Evolutionary conservation across 2,329 filamentous ascomycete species (phyloP).

Genomic region (Madurella fahalii): DNA sequence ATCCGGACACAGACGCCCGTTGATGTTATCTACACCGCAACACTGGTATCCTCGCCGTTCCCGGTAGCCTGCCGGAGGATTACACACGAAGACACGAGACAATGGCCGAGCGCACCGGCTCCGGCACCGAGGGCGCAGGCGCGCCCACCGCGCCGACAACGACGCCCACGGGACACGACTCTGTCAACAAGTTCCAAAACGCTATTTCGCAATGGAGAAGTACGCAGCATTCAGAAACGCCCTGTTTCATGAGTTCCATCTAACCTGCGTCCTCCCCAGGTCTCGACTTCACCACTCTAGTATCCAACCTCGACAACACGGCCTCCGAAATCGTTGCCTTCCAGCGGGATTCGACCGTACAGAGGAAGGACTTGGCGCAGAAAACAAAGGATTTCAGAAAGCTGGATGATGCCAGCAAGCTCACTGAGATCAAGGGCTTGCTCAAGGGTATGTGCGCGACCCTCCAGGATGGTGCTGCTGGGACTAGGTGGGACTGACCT

Average conservation of each 20-base stretch:
- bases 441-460: constrained; percentile 70
- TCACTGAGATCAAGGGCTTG: constrained; percentile 82
- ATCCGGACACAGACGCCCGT: constrained; percentile 2
- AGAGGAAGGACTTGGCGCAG: constrained; percentile 95
- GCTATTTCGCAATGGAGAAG: constrained; percentile 96
- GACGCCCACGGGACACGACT: constrained; percentile 26
- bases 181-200: constrained; percentile 90
- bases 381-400: constrained; percentile 99
- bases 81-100: constrained; percentile 1
- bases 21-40: constrained; percentile 9
- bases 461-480: neutral
- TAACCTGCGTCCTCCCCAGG: constrained; percentile 45
- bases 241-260: neutral
- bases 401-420: constrained; percentile 80
- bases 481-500: constrained; percentile 19
- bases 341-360: constrained; percentile 91
- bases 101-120: constrained; percentile 23
- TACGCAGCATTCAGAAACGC: constrained; percentile 40
- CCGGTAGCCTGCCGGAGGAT: neutral
- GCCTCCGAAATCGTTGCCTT: constrained; percentile 93
- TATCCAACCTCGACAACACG: constrained; percentile 82
- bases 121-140: constrained; percentile 14
- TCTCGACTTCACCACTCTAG: constrained; percentile 79
- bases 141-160: constrained; percentile 8
- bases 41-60: constrained; percentile 1